Base-by-base conservation (phyloP, 305 asterid species). In the Fraxinus angustifolia region DNA sequence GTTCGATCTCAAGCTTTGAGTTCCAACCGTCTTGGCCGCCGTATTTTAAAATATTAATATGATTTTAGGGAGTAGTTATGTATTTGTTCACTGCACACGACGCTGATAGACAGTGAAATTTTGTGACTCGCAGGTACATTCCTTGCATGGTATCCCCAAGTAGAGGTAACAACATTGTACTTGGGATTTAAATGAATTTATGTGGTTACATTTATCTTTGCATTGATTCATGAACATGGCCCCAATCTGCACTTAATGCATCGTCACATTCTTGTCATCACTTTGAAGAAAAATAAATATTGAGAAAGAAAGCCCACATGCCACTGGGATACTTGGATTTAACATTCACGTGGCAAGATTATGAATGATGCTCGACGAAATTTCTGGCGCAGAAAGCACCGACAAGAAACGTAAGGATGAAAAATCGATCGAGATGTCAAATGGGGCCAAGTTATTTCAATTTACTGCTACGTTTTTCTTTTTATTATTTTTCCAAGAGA, bases 331-430 rank as follows among this genome's bases (percentile, higher is more conserved):
- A 17, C 67, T 56, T 56, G 31, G 23, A 74, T 62, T 83, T 23
- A 75, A 76, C 79, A 23, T 50, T 50, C 81, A 79, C 73, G 26
- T 79, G 62, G 45, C 30, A 48, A 16, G 62, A 16, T n/a, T 4
- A n/a, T 50, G 80, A 75, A 70, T 75, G 60, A 53, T 50, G 42
- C 10, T 73, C 65, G 50, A 21, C n/a, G 40, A 30, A 68, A 68
- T 31, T 12, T 68, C 74, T 28, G 74, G 60, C 7, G 60, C 23
- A 50, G 5, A 50, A 16, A 16, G 8, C 60, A 50, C 83, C 79
- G 56, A 23, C 56, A 36, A 12, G 48, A 10, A 6, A 78, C 65
- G 33, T 65, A 19, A 34, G 73, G 28, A n/a, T 58, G 73, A 19
- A 33, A 42, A 65, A n/a, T 65, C 73, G n/a, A 28, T 65, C 16